Conservation (phyloP, 2,329 filamentous ascomycete species). For the Allantophomopsis cytisporea region DNA sequence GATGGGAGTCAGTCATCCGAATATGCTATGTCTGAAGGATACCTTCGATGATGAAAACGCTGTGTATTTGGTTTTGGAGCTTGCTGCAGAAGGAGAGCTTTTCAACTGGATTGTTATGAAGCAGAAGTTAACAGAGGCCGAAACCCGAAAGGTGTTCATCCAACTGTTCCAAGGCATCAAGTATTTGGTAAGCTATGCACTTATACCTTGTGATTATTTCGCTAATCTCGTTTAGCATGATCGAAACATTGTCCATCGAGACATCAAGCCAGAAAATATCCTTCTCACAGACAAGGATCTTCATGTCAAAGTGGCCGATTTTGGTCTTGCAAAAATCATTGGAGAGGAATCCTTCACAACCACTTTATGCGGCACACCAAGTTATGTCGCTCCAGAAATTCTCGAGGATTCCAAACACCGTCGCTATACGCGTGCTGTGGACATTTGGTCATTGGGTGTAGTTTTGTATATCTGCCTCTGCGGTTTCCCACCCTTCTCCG, state of each 20-base stretch:
- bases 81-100: slow-evolving; percentile 84
- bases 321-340: slow-evolving; percentile 95
- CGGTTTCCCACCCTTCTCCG: slow-evolving; percentile 92
- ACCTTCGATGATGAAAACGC: slow-evolving; percentile 87
- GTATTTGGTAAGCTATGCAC: slow-evolving; percentile 58
- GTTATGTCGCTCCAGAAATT: slow-evolving; percentile 93
- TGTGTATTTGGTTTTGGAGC: slow-evolving; percentile 81
- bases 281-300: slow-evolving; percentile 74
- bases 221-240: slow-evolving; percentile 56
- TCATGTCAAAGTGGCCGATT: slow-evolving; percentile 86
- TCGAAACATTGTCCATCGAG: slow-evolving; percentile 90
- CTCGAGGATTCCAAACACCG: slow-evolving; percentile 69
- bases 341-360: slow-evolving; percentile 97
- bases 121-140: slow-evolving; percentile 71
- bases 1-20: slow-evolving; percentile 94
- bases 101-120: slow-evolving; percentile 94
- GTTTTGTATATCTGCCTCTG: slow-evolving; percentile 96
- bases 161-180: slow-evolving; percentile 92
- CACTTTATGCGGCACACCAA: slow-evolving; percentile 90
- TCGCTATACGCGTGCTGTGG: slow-evolving; percentile 88
- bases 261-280: slow-evolving; percentile 97
- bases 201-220: not conserved
- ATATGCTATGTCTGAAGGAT: slow-evolving; percentile 84
- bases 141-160: slow-evolving; percentile 75
- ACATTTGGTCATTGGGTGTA: slow-evolving; percentile 95